Evolutionary conservation across 768 basidiomycete genomes (phyloP).

Genomic region (Rhodotorula graminis): DNA sequence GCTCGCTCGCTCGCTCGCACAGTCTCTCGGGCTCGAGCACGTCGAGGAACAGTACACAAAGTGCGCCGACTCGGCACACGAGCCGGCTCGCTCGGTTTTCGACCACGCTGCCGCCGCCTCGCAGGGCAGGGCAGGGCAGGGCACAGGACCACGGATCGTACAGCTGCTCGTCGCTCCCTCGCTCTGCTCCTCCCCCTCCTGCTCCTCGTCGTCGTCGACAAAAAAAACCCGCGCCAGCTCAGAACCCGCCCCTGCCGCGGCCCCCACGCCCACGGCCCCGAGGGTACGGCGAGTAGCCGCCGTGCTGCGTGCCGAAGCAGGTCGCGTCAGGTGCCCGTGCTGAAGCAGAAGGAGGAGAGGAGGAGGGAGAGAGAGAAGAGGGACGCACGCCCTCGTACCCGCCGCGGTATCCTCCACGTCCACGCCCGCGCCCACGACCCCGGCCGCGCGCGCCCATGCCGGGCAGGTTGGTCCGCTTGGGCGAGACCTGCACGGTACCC

Average conservation of each 20-base stretch:
- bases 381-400: conserved; percentile 36
- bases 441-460: conserved; percentile 68
- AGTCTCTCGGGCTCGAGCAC: too few species aligned
- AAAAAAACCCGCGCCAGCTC: too few species aligned
- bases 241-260: conserved; percentile 16
- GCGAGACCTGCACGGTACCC: conserved; percentile 71
- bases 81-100: too few species aligned
- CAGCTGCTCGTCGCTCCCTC: too few species aligned
- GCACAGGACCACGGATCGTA: too few species aligned
- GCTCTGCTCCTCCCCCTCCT: too few species aligned
- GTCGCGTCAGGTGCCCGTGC: neutral
- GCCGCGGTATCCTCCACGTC: conserved; percentile 33
- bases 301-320: neutral
- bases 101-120: too few species aligned
- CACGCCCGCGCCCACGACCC: conserved; percentile 60
- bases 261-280: conserved; percentile 10
- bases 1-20: too few species aligned
- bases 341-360: neutral
- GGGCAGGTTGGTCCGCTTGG: conserved; percentile 93
- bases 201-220: too few species aligned
- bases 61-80: too few species aligned
- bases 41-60: too few species aligned
- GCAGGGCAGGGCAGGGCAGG: too few species aligned
- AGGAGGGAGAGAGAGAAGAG: neutral
- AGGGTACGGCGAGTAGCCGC: conserved; percentile 30